phyloP scores from a whole-genome alignment of 495 filamentous ascomycete species.

The Penicillium argentinense region DNA sequence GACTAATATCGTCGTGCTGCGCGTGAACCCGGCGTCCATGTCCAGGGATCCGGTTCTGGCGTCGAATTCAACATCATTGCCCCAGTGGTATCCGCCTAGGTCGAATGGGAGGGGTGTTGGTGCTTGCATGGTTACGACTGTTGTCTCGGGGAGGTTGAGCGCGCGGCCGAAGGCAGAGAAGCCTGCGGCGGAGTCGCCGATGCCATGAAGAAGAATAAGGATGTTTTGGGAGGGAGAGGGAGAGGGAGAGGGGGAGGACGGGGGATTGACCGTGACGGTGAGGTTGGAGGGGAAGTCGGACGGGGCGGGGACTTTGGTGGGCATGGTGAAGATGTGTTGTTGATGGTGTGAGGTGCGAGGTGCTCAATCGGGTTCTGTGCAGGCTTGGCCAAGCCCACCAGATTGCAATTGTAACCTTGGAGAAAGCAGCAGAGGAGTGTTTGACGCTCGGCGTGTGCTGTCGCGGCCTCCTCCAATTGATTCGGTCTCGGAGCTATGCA shows the following conservation, averaged over 20 bases:
- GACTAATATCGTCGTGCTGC: conserved; percentile 49
- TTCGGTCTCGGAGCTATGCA: conserved; percentile 1
- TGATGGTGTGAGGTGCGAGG: not conserved
- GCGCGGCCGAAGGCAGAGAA: conserved; percentile 73
- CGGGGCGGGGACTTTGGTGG: conserved; percentile 33
- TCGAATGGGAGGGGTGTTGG: conserved; percentile 71
- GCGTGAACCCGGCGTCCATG: conserved; percentile 73
- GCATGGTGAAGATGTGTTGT: conserved; percentile 30
- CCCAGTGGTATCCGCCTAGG: conserved; percentile 85
- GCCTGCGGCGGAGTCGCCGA: conserved; percentile 71
- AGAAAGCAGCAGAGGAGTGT: no score
- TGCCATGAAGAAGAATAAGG: conserved; percentile 85
- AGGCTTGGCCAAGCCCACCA: not conserved
- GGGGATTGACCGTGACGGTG: conserved; percentile 48
- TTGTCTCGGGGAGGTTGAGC: conserved; percentile 78
- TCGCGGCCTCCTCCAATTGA: no score
- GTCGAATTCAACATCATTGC: conserved; percentile 79
- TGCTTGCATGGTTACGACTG: conserved; percentile 72
- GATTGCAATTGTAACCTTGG: not conserved
- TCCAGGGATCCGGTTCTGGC: conserved; percentile 63
- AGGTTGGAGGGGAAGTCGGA: conserved; percentile 54
- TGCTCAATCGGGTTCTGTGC: not conserved
- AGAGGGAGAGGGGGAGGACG: conserved; percentile 30
- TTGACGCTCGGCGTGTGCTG: no score
- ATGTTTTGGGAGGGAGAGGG: conserved; percentile 58